These are phyloP conservation scores for Hypoxylon sp. DNA, from an alignment of 2,329 filamentous ascomycete genomes.

Conservation along the genomic window DNA sequence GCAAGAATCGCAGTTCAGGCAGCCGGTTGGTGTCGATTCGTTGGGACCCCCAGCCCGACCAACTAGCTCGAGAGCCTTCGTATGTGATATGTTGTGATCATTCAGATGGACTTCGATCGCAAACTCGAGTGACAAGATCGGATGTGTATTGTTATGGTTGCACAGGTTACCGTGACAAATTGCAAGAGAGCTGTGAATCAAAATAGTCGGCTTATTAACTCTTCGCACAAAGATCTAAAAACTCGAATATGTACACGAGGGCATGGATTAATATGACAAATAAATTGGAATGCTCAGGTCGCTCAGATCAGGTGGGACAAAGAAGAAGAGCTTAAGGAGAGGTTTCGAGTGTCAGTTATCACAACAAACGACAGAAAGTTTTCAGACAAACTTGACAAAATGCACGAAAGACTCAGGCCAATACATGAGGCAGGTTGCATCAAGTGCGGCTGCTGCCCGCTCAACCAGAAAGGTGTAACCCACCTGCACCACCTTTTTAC, in stretches of 20 bases:
- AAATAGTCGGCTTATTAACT: constrained; percentile 21
- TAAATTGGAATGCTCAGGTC: constrained; percentile 4
- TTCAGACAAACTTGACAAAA: constrained; percentile 31
- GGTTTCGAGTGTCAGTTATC: constrained; percentile 10
- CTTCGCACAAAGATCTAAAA: background rate
- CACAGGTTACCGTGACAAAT: constrained; percentile 34
- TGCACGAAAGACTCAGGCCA: constrained; percentile 36
- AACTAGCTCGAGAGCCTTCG: constrained; percentile 34
- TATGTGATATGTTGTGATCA: constrained; percentile 31
- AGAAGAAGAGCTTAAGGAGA: constrained; percentile 2
- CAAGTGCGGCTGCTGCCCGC: constrained; percentile 39
- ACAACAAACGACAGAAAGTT: constrained; percentile 27
- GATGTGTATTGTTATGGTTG: constrained; percentile 37
- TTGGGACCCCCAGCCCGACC: constrained; percentile 24
- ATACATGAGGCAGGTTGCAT: constrained; percentile 43
- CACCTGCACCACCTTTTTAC: constrained; percentile 27
- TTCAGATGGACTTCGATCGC: constrained; percentile 28
- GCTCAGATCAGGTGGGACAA: background rate
- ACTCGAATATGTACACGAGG: constrained; percentile 20
- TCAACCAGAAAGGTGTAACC: constrained; percentile 33
- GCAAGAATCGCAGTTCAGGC: constrained; percentile 48
- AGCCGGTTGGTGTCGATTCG: constrained; percentile 43
- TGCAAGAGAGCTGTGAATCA: constrained; percentile 33
- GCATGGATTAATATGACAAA: constrained; percentile 17
- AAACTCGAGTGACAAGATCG: constrained; percentile 16